Percentiles rank a stretch among this genome's conserved stretches.
These are phyloP conservation scores for Trichoderma atrobrunneum DNA, from an alignment of 2,329 filamentous ascomycete species.

Conservation along the genomic window DNA sequence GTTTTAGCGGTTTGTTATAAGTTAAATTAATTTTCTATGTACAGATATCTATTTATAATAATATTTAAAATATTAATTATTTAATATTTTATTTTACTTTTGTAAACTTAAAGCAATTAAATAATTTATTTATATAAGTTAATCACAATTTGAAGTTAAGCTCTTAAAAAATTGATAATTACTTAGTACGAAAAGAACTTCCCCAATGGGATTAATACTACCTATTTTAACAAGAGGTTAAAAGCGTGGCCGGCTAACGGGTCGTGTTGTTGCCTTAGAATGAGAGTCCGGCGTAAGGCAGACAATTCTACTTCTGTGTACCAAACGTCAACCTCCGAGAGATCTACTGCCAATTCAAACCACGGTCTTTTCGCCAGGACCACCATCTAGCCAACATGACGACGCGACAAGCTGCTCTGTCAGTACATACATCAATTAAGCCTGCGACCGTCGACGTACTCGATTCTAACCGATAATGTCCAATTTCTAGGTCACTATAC, in stretches of 20 bases:
- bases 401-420: constrained; percentile 50
- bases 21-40: background rate
- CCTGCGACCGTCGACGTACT: constrained; percentile 13
- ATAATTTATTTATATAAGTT: background rate
- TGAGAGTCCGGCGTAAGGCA: background rate
- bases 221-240: background rate
- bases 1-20: background rate
- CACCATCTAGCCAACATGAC: constrained; percentile 27
- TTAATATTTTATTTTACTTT: background rate
- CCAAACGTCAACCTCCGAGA: background rate
- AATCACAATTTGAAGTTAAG: background rate
- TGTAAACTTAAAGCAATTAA: too few species aligned
- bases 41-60: background rate
- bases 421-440: constrained; percentile 29
- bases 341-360: background rate
- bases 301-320: background rate
- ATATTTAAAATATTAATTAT: background rate
- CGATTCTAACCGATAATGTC: constrained; percentile 20
- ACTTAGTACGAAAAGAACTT: background rate
- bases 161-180: too few species aligned
- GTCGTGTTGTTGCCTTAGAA: constrained; percentile 5
- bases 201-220: background rate
- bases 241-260: background rate
- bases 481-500: constrained; percentile 66
- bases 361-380: constrained; percentile 18